Conservation (phyloP, 192 early-diverging fungal genomes). For the Coemansia sp. region DNA sequence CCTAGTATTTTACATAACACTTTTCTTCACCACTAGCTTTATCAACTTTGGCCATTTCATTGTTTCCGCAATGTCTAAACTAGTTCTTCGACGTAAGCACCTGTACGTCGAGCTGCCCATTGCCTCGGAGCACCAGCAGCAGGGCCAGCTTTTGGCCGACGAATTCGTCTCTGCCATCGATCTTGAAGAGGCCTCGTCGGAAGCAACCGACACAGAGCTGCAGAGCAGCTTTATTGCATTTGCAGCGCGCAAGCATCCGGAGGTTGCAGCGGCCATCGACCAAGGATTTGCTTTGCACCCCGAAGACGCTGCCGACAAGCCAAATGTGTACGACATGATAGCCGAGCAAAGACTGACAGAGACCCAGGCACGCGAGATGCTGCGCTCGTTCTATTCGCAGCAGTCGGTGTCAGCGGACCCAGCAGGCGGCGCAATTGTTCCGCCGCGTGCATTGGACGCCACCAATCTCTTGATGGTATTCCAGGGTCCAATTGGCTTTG, state of each 20-base stretch:
- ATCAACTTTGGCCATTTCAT: background rate
- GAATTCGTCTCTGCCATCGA: background rate
- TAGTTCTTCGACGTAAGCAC: background rate
- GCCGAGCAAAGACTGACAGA: background rate
- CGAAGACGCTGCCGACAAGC: background rate
- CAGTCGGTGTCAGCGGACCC: background rate
- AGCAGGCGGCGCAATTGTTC: background rate
- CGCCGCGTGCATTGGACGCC: background rate
- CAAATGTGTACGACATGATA: background rate
- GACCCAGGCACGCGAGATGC: background rate
- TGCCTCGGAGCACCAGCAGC: background rate
- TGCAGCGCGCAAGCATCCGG: background rate
- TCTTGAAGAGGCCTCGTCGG: background rate
- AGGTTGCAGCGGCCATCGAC: background rate
- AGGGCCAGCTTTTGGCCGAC: background rate
- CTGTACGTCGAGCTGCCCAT: background rate
- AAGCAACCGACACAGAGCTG: background rate
- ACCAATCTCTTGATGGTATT: slow-evolving; percentile 67
- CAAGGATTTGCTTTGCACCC: background rate
- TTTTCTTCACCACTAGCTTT: background rate
- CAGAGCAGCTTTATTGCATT: background rate
- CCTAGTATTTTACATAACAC: background rate
- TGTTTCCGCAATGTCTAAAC: background rate
- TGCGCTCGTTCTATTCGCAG: background rate
- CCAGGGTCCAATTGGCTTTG: slow-evolving; percentile 83